Conservation (phyloP, 2,329 filamentous ascomycete species). For the Ophiostoma perfectum region DNA sequence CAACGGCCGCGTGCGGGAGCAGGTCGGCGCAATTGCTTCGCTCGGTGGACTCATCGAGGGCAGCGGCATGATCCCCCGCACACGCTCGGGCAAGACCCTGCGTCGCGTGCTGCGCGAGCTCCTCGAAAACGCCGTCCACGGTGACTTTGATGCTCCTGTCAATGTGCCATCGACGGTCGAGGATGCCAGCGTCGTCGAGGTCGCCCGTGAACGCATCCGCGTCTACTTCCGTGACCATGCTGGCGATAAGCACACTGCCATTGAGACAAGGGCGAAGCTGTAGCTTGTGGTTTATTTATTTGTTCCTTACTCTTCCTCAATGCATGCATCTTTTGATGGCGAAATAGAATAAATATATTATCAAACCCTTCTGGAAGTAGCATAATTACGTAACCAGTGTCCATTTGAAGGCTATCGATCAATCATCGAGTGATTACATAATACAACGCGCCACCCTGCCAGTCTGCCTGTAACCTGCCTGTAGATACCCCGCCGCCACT, state of each 20-base stretch:
- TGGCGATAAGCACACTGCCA: constrained; percentile 36
- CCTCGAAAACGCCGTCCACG: constrained; percentile 73
- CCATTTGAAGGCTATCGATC: too few species aligned
- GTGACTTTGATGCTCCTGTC: constrained; percentile 66
- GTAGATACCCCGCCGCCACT: background rate
- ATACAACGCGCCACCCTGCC: background rate
- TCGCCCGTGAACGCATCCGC: constrained; percentile 63
- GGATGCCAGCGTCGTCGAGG: constrained; percentile 67
- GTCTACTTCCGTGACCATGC: constrained; percentile 61
- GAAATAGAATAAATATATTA: background rate
- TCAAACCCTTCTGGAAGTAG: background rate
- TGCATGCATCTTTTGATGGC: background rate
- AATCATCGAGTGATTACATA: too few species aligned
- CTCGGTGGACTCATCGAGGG: constrained; percentile 83
- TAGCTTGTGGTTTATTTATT: constrained; percentile 33
- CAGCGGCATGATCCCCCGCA: constrained; percentile 84
- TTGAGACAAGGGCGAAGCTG: constrained; percentile 48
- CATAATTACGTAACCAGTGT: background rate
- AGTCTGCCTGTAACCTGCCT: background rate
- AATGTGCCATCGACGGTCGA: constrained; percentile 79
- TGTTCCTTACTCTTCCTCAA: too few species aligned
- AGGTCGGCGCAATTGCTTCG: constrained; percentile 82
- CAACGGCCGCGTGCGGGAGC: constrained; percentile 64
- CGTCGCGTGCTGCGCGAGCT: constrained; percentile 75
- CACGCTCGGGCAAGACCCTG: constrained; percentile 84